phyloP scores from a whole-genome alignment of 2,329 filamentous ascomycete species.

The Exophiala oligosperma region DNA sequence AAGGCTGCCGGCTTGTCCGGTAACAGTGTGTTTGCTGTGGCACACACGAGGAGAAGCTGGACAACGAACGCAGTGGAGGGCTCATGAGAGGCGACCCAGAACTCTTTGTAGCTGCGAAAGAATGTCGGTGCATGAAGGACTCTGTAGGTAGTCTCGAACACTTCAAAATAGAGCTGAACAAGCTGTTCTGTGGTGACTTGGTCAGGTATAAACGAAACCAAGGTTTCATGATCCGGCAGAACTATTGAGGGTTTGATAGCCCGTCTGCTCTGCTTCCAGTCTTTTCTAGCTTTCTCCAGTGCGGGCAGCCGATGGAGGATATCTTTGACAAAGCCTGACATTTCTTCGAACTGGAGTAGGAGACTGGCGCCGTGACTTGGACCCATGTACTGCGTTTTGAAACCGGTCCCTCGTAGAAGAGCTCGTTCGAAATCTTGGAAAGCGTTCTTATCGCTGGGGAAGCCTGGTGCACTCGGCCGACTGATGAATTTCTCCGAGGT shows the following conservation, averaged over 20 bases:
- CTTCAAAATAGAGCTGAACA: slow-evolving; percentile 42
- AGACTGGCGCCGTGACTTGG: slow-evolving; percentile 27
- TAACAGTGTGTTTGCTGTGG: slow-evolving; percentile 20
- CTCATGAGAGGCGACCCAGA: slow-evolving; percentile 44
- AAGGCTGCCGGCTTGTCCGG: slow-evolving; percentile 16
- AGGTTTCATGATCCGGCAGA: slow-evolving; percentile 18
- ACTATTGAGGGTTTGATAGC: slow-evolving; percentile 5
- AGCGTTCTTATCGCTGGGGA: slow-evolving; percentile 9
- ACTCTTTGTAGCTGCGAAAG: slow-evolving; percentile 53
- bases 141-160: slow-evolving; percentile 58
- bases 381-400: slow-evolving; percentile 31
- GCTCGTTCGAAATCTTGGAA: slow-evolving; percentile 25
- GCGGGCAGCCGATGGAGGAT: slow-evolving; percentile 23
- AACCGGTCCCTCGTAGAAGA: slow-evolving; percentile 25
- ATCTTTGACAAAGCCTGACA: slow-evolving; percentile 28
- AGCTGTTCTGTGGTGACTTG: slow-evolving; percentile 21
- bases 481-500: slow-evolving; percentile 13
- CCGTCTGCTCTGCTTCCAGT: slow-evolving; percentile 21
- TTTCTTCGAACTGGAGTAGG: slow-evolving; percentile 29
- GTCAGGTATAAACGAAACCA: slow-evolving; percentile 25
- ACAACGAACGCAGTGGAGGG: slow-evolving; percentile 23
- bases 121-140: slow-evolving; percentile 62
- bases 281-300: slow-evolving; percentile 20
- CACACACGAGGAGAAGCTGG: slow-evolving; percentile 26
- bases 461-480: slow-evolving; percentile 11